A percentile compares a stretch with the other conserved stretches of the same genome.
Evolutionary conservation across 129 eudicot species (phyloP).

Genomic region (Kitagawia praeruptora): DNA sequence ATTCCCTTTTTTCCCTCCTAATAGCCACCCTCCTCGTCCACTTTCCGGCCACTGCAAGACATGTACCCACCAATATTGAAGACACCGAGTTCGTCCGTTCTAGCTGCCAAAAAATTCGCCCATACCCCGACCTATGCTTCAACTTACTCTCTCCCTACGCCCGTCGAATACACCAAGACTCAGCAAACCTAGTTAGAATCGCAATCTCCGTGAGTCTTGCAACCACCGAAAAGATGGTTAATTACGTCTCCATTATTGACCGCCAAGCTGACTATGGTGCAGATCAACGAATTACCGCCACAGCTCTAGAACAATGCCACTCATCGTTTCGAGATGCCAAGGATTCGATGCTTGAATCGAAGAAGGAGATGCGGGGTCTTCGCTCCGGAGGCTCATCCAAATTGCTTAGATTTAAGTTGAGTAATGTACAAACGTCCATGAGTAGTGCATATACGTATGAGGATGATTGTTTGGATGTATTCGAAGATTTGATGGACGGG

Average conservation of each 20-base stretch:
- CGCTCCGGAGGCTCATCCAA: conserved; percentile 23
- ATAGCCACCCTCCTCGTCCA: conserved; percentile 21
- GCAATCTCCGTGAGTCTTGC: conserved; percentile 58
- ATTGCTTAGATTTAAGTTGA: conserved; percentile 53
- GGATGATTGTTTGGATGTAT: conserved; percentile 81
- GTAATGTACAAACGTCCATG: conserved; percentile 90
- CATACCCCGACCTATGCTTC: conserved; percentile 61
- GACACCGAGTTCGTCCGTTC: conserved; percentile 43
- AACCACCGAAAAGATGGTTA: conserved; percentile 28
- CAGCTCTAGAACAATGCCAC: conserved; percentile 58
- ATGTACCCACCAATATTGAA: conserved; percentile 10
- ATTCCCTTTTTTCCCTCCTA: conserved; percentile 19
- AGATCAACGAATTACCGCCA: conserved; percentile 34
- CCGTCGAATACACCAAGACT: conserved; percentile 31
- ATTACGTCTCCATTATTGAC: conserved; percentile 39
- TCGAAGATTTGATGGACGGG: conserved; percentile 36
- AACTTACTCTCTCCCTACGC: conserved; percentile 53
- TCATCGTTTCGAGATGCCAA: conserved; percentile 50
- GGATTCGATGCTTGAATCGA: conserved; percentile 42
- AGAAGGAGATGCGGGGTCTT: conserved; percentile 43
- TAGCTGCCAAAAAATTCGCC: conserved; percentile 34
- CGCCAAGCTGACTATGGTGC: conserved; percentile 22
- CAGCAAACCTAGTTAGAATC: conserved; percentile 46
- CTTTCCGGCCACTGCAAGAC: conserved; percentile 19
- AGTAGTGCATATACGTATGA: conserved; percentile 78